Base-by-base conservation (phyloP, 768 basidiomycete species). In the Botryobasidium botryosum region DNA sequence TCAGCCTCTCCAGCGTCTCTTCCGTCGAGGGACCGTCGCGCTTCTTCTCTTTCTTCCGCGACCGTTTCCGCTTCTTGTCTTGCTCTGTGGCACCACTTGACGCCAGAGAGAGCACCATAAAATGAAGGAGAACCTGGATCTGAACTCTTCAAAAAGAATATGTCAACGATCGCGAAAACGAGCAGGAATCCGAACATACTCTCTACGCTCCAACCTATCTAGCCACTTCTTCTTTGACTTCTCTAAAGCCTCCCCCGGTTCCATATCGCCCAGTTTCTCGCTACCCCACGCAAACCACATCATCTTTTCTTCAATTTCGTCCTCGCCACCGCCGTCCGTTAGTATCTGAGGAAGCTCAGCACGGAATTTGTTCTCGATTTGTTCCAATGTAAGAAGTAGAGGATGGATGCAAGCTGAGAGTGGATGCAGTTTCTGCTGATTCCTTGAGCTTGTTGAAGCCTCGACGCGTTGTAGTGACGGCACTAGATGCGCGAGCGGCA, bases 261-360 rank as follows among this genome's bases (percentile, higher is more conserved):
- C 31, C 31, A 33, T 8, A 8, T 39, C 37, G 7, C 8, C 58
- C 24, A 57, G 60, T 53, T 70, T 75, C 57, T 81, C 81, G 55
- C 78, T 68, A 46, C 67, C 67, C 32, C 79, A 60, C 0, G 72
- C 68, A 47, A 71, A 83, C 79, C 79, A 84, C 74, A 83, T 79
- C 67, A 80, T 75, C 0, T 64, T 67, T 47, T 82, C 81, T 49
- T 83, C 80, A 27, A 68, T 61, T 50, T 74, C 74, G 2, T 71
- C 78, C 2, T 66, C 71, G 1, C 74, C 77, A 7, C 72, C 75
- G 1, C 69, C 72, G 36, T 75, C 67, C 0, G 59, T 58, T 2
- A 85, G 65, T 6, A 82, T 69, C 46, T 68, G 64, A 0, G 73
- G 67, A 1, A 85, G 66, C n/a, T 77, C 74, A 1, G 61, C 58